phyloP scores from a whole-genome alignment of 305 asterid species.

The Petunia hybrid region DNA sequence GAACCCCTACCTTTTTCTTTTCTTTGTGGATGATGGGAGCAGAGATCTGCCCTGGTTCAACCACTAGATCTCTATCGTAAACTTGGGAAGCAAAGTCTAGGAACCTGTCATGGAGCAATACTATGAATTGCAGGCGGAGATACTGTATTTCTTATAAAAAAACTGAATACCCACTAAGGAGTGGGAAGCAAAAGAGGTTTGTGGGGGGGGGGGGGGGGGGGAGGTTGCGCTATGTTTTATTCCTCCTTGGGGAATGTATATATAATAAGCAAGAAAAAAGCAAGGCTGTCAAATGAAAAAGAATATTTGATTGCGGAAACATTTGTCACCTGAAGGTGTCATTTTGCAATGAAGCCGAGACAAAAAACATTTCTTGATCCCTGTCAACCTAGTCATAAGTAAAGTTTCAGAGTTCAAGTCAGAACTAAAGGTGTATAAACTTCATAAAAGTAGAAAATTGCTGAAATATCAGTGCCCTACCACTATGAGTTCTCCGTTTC shows the following conservation, averaged over 20 bases:
- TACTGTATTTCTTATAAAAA: constrained; percentile 3
- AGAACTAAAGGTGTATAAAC: constrained; percentile 29
- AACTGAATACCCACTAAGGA: background rate
- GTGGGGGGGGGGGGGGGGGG: background rate
- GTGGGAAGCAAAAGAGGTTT: constrained; percentile 4
- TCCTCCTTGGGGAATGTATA: background rate
- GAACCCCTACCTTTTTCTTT: constrained; percentile 75
- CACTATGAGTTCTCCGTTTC: constrained; percentile 69
- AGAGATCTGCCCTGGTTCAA: constrained; percentile 51
- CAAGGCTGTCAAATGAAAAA: background rate
- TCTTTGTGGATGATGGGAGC: constrained; percentile 61
- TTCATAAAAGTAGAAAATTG: constrained; percentile 17
- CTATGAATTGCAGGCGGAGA: constrained; percentile 3
- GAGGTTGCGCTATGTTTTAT: background rate
- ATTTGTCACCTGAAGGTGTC: constrained; percentile 70
- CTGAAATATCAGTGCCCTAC: constrained; percentile 50
- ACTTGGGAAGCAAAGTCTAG: constrained; percentile 67
- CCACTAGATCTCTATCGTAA: constrained; percentile 53
- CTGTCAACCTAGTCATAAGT: constrained; percentile 66
- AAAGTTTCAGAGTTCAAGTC: constrained; percentile 30
- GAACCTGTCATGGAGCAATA: constrained; percentile 49
- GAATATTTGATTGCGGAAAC: background rate
- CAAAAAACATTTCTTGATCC: constrained; percentile 73
- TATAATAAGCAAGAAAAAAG: constrained; percentile 9
- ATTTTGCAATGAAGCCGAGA: constrained; percentile 65